Evolutionary conservation across 306 rosid species (phyloP).

Genomic region (Boehmeria nivea): DNA sequence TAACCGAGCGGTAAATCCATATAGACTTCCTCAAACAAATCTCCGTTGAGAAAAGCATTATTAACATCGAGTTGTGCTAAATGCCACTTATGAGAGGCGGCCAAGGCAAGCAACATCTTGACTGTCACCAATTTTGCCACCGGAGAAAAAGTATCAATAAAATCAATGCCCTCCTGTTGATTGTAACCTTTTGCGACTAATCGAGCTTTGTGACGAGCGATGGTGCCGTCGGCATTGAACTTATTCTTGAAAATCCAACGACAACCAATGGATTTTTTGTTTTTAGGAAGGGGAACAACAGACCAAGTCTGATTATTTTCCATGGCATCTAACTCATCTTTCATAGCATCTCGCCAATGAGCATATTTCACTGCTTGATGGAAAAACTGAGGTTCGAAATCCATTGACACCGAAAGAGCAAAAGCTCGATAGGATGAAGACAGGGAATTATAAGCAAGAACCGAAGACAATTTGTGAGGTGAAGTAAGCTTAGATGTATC

Average conservation of each 20-base stretch:
- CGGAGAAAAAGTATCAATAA: slow-evolving; percentile 1
- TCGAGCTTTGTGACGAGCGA: neutral
- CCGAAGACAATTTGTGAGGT: neutral
- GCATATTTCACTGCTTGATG: neutral
- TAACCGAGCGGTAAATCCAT: neutral
- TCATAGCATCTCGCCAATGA: neutral
- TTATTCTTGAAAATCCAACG: slow-evolving; percentile 3
- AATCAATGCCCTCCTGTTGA: neutral
- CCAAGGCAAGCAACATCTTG: neutral
- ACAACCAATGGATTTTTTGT: neutral
- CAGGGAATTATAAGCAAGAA: neutral
- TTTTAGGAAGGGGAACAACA: neutral
- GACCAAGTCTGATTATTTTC: neutral
- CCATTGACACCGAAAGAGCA: neutral
- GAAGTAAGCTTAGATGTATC: neutral
- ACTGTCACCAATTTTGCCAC: slow-evolving; percentile 3
- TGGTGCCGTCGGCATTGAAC: neutral
- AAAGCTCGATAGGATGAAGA: neutral
- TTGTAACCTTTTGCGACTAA: neutral
- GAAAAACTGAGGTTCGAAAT: neutral
- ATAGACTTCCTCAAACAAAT: neutral
- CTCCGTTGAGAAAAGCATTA: neutral
- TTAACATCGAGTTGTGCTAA: neutral
- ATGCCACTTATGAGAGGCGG: neutral
- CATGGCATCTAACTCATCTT: neutral